Percentiles rank a stretch among this genome's conserved stretches.
These are phyloP conservation scores for Salpingoeca rosetta DNA, from an alignment of 78 protist species.

Conservation along the genomic window DNA sequence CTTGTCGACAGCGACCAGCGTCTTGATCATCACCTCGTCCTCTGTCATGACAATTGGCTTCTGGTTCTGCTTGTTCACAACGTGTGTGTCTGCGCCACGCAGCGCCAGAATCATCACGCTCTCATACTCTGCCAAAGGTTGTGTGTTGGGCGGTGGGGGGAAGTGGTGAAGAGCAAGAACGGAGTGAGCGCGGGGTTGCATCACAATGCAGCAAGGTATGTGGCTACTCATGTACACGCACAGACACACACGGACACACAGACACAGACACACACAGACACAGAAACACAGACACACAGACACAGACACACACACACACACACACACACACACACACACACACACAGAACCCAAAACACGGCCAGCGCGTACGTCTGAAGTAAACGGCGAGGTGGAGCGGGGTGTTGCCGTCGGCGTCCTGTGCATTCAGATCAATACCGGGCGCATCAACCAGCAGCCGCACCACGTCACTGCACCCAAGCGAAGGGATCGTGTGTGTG, in stretches of 20 bases:
- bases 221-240: no score
- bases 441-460: no score
- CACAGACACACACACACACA: neutral
- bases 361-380: neutral
- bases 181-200: neutral
- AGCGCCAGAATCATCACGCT: neutral
- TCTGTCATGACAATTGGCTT: neutral
- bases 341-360: no score
- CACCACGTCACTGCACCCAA: no score
- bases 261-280: neutral
- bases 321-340: neutral
- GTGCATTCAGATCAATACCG: neutral
- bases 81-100: neutral
- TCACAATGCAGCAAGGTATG: no score
- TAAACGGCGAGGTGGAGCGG: neutral
- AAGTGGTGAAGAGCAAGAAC: neutral
- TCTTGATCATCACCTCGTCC: neutral
- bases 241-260: neutral
- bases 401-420: neutral
- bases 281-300: neutral
- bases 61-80: neutral
- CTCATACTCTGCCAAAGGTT: neutral
- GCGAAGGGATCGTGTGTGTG: no score
- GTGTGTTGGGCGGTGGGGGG: neutral
- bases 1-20: neutral